Evolutionary conservation across 2,329 filamentous ascomycete species (phyloP), one percentile per base, ranked within the genome.

Genomic region (Ophiocordyceps camponoti-saundersi): DNA sequence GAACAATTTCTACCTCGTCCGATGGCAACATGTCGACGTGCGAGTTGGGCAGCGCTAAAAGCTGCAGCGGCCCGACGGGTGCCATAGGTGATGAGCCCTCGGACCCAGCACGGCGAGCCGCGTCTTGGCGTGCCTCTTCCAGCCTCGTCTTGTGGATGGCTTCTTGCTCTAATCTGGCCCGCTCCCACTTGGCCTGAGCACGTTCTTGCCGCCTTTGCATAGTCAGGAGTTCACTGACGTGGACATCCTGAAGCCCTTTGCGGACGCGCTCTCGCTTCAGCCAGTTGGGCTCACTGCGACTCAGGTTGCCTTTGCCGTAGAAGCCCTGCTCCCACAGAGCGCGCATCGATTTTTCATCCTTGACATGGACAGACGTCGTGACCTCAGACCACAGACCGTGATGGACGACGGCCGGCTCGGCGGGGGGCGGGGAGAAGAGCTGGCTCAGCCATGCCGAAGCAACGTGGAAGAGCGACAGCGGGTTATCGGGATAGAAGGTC

Each of bases 291-390:
- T 98, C 90, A 69, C 89, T 95, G 56, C 93, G 79, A 67, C 89
- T 95, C 49, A 96, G 69, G 55, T 72, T 90, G 42, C 92, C 92
- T 63, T 95, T 95, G 44, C 93, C 93, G 63, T 90, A 98, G 65
- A 98, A 98, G 6, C 92, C 92, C 67, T 93, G 86, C 63, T 95
- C 85, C 92, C 93, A 98, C 22, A 98, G 65, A 1, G 82, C 86
- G 47, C 83, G 74, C 51, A 93, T 81, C 3, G 86, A 81, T 47
- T 72, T 71, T 23, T 79, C 70, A 60, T 95, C 82, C 18, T 79
- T 86, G 48, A 98, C 73, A 59, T 95, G 86, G 16, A 98, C 75
- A 0, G 88, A 92, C 29, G 81, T 78, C 3, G 87, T 93, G 48
- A 82, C 77, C 2, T 76, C 65, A n/a, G 87, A 90, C 72, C 90